phyloP scores from a whole-genome alignment of 208 protist genomes.

The Trypanosoma congolense region DNA sequence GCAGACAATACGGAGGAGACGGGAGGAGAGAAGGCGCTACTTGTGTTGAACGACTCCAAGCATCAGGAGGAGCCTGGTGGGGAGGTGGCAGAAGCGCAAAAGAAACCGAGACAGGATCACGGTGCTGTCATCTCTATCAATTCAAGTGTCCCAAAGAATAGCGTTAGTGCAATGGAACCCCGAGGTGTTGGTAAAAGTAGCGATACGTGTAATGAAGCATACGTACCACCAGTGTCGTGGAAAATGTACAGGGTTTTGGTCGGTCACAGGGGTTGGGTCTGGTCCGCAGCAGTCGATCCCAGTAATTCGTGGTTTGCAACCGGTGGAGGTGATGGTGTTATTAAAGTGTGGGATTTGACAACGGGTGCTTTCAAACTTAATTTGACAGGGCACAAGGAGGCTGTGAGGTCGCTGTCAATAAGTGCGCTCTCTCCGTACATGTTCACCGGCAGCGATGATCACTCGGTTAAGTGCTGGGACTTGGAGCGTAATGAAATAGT shows the following conservation, averaged over 20 bases:
- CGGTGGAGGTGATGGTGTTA: constrained; percentile 96
- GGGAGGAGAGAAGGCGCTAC: neutral
- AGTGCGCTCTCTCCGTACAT: constrained; percentile 96
- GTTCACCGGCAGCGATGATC: constrained; percentile 98
- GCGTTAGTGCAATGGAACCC: constrained; percentile 31
- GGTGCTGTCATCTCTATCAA: constrained; percentile 49
- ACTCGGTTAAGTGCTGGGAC: constrained; percentile 99
- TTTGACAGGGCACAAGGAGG: constrained; percentile 97
- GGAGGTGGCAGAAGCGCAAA: constrained; percentile 5
- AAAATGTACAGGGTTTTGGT: constrained; percentile 92
- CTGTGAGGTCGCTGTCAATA: constrained; percentile 83
- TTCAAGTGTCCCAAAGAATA: constrained; percentile 46
- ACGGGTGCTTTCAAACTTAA: constrained; percentile 96
- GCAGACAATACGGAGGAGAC: neutral
- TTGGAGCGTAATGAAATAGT: constrained; percentile 94
- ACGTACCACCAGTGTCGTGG: constrained; percentile 79
- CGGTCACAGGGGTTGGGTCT: constrained; percentile 96
- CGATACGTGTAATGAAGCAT: constrained; percentile 9
- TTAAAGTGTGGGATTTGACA: constrained; percentile 99
- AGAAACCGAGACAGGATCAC: constrained; percentile 21
- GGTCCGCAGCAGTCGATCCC: constrained; percentile 93
- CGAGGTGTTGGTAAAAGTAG: neutral
- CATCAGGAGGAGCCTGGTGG: neutral
- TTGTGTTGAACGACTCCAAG: neutral
- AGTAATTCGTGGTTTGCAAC: constrained; percentile 99